Evolutionary conservation across 2,329 filamentous ascomycete genomes (phyloP), one percentile per base, ranked within the genome.

Genomic region (Hymenoscyphus linearis): DNA sequence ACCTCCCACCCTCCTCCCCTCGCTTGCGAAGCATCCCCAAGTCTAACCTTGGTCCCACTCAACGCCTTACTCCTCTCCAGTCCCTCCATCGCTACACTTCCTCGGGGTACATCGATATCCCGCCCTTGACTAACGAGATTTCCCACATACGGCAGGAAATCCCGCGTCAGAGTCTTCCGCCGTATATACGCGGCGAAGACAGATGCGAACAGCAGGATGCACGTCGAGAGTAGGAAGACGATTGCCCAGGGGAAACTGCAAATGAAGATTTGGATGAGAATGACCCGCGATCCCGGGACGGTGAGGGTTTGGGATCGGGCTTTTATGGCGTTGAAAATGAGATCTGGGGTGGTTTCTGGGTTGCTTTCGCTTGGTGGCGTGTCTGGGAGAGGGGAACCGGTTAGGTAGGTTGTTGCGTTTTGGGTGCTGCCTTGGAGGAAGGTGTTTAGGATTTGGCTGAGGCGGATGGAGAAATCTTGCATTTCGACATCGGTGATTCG

Each of bases 11-110:
- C 66, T 0, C 57, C 58, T 25, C 18, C 44, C 3, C 64, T 63
- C 18, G 66, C 63, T 55, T 66, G 65, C 2, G 67, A 65, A n/a
- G 64, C 58, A 60, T 68, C 67, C 37, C 67, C 68, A 3, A 68
- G n/a, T 18, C 60, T 59, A 36, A 70, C 50, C 52, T 61, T 66
- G 37, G 65, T 12, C 26, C 53, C 58, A n/a, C 52, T 56, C 34
- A 66, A 52, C 27, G 61, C 55, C 16, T 54, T 52, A n/a, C 36
- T 61, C 36, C 64, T 54, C 14, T 59, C 12, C 12, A 64, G 18
- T 0, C 62, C 65, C 59, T 59, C 56, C 7, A 66, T 54, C 12
- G 36, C 22, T 4, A 66, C 52, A 2, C 65, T 66, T 10, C 67
- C 67, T 13, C 47, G 31, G 2, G 62, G 65, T 37, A 67, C 62